These are phyloP conservation scores for Beauveria australis DNA, from an alignment of 2,329 filamentous ascomycete species.

Conservation along the genomic window DNA sequence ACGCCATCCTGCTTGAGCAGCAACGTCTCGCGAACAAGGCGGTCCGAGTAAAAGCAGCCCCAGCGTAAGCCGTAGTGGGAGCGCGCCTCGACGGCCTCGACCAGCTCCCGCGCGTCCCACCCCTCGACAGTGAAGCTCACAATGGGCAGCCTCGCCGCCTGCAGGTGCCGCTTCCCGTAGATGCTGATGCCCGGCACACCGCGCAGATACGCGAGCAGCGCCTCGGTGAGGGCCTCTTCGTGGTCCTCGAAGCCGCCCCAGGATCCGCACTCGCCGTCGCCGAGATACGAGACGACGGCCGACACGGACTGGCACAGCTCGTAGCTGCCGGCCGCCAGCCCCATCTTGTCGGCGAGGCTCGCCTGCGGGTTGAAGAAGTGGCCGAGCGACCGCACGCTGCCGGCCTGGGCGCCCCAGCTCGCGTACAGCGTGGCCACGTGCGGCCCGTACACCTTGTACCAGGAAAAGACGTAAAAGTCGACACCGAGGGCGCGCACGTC, in stretches of 20 bases:
- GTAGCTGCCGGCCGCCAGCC: constrained; percentile 58
- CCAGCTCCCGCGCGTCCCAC: constrained; percentile 45
- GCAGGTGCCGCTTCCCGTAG: constrained; percentile 43
- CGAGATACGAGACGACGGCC: constrained; percentile 53
- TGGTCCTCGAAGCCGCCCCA: constrained; percentile 49
- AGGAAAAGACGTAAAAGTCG: constrained; percentile 71
- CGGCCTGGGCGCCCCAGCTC: constrained; percentile 44
- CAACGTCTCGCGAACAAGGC: constrained; percentile 52
- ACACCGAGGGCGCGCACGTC: constrained; percentile 61
- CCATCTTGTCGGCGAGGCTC: constrained; percentile 59
- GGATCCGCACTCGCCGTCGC: constrained; percentile 23
- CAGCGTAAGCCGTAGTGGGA: constrained; percentile 55
- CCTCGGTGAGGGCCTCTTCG: constrained; percentile 50
- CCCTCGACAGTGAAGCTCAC: constrained; percentile 59
- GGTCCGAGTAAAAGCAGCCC: constrained; percentile 62
- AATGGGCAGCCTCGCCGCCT: constrained; percentile 47
- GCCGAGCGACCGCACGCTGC: constrained; percentile 42
- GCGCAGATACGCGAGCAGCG: constrained; percentile 52
- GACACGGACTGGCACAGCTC: constrained; percentile 60
- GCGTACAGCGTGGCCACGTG: constrained; percentile 67
- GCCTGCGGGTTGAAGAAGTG: constrained; percentile 60
- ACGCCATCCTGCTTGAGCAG: constrained; percentile 50
- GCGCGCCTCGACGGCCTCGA: constrained; percentile 52
- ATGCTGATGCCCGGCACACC: constrained; percentile 45
- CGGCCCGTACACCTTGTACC: constrained; percentile 78